These are phyloP conservation scores for Bryoerythrophyllum caledonicum DNA, from an alignment of 225 moss, liverwort and hornwort species.

Conservation along the genomic window DNA sequence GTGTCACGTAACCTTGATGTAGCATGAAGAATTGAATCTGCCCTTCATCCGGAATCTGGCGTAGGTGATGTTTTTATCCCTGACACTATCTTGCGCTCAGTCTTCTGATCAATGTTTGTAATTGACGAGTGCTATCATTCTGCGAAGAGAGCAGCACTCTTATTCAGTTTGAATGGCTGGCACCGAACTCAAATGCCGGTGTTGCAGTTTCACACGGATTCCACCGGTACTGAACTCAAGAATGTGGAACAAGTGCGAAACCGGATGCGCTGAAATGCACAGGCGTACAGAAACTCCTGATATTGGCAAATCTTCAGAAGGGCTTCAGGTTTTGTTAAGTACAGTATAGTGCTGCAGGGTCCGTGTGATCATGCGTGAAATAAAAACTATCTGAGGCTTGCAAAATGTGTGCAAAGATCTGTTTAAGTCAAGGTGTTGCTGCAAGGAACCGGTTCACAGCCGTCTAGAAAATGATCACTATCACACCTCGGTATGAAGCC, in stretches of 20 bases:
- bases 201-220: neutral
- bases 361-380: conserved; percentile 1
- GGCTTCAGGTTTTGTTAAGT: neutral
- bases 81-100: neutral
- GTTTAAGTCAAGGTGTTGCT: neutral
- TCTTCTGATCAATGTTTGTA: neutral
- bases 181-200: neutral
- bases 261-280: neutral
- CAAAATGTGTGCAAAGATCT: neutral
- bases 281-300: neutral
- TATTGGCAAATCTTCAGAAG: neutral
- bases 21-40: conserved; percentile 13
- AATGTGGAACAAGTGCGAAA: neutral
- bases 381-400: neutral
- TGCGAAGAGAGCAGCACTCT: neutral
- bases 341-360: neutral
- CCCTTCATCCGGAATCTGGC: neutral
- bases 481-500: neutral
- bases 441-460: neutral
- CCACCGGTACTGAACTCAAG: neutral
- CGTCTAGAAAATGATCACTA: neutral
- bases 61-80: neutral
- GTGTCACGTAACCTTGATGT: conserved; percentile 20
- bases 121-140: neutral
- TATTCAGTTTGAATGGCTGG: neutral